Evolutionary conservation across 78 protist species (phyloP), one percentile per base, ranked within the genome.

Genomic region (Polysphondylium violaceum): DNA sequence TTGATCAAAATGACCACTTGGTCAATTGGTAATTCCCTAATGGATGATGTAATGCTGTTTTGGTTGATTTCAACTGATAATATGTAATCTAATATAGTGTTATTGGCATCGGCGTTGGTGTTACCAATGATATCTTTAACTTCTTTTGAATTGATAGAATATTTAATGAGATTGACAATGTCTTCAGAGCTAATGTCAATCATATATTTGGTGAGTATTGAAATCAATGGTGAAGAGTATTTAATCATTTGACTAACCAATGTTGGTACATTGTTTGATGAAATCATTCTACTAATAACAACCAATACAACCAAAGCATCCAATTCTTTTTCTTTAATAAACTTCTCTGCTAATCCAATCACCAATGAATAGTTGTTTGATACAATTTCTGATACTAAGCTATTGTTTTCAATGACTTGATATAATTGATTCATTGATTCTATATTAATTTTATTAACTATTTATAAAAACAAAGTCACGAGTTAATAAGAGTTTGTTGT

Each of bases 371-470:
- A 65, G 40, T 65, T 65, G 40, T 65, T 65, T 65, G 73, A 65
- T n/a, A 65, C 73, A 11, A 23, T 65, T 38, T 65, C 31, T 19
- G 40, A n/a, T 21, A 65, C 40, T 38, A 21, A n/a, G 40, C n/a
- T 65, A 65, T 21, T 65, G n/a, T 65, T 65, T 17, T 65, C 14
- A 38, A 11, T 36, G 40, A 38, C 40, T 65, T 65, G 55, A 36
- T 65, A 38, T 65, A 38, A 36, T 47, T 47, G 53, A 65, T 65
- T 65, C 73, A 65, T 65, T 65, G n/a, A n/a, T n/a, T n/a, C n/a
- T n/a, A n/a, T n/a, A n/a, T n/a, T n/a, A n/a, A n/a, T n/a, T n/a
- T n/a, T n/a, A n/a, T n/a, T n/a, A n/a, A n/a, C n/a, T n/a, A n/a
- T n/a, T n/a, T n/a, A n/a, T n/a, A n/a, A n/a, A n/a, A n/a, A n/a